phyloP scores from a whole-genome alignment of 2,329 filamentous ascomycete genomes.

The Beauveria asiatica region DNA sequence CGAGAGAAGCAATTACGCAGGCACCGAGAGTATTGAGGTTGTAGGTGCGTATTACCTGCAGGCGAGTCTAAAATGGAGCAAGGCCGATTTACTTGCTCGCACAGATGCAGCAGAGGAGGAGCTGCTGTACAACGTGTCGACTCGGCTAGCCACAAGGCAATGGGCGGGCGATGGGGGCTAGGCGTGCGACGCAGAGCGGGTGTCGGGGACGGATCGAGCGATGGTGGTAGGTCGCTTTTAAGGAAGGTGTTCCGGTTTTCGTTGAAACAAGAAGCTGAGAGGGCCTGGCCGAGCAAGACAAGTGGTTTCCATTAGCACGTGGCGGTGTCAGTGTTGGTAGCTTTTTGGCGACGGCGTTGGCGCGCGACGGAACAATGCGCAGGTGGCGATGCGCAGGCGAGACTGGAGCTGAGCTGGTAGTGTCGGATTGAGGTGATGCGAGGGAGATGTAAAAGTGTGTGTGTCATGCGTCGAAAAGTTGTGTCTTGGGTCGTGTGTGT shows the following conservation, averaged over 20 bases:
- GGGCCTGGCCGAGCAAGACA: neutral
- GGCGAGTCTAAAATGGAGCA: neutral
- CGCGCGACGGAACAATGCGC: neutral
- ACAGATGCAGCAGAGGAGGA: neutral
- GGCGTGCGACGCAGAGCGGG: neutral
- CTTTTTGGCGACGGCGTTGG: neutral
- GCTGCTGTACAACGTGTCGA: constrained; percentile 3
- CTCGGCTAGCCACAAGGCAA: neutral
- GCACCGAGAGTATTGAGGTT: neutral
- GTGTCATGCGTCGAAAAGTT: neutral
- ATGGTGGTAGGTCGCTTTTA: neutral
- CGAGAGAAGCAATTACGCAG: neutral
- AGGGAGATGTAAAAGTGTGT: neutral
- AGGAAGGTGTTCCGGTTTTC: neutral
- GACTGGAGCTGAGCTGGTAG: neutral
- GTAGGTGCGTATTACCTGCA: neutral
- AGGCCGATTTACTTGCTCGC: neutral
- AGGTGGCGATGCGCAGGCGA: neutral
- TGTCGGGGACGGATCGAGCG: neutral
- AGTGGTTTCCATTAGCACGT: neutral
- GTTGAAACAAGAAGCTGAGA: neutral
- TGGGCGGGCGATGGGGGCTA: neutral
- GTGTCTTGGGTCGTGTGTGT: constrained; percentile 3
- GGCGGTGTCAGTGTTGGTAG: neutral
- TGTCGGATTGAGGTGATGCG: neutral